Base-by-base conservation (phyloP, 108 stramenopile species). In the Fragilaria radians region DNA sequence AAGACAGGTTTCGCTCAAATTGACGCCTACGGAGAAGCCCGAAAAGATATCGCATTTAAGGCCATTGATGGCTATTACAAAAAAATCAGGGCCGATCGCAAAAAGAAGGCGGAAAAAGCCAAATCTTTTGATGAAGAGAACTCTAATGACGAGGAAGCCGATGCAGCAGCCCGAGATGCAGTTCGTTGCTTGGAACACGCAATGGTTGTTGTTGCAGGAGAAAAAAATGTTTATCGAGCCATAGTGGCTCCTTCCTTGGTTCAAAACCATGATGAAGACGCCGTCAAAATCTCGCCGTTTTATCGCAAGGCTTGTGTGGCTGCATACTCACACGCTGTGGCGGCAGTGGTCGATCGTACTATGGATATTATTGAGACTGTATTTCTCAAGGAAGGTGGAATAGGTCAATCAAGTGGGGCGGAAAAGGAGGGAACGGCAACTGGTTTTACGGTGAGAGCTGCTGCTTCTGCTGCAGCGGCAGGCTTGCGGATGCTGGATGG, bases 181-280 rank as follows among this genome's bases (percentile, higher is more conserved):
- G 90, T 88, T 17, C 72, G 90, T 17, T 92, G 90, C 50, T 73
- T 92, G 60, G 90, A 92, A 57, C 86, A 92, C 60, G 80, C 82
- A 36, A 88, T 91, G 90, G 81, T 88, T 24, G 79, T 92, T 4
- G 81, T 88, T 0, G 85, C 86, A 23, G 83, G 83, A 31, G 78
- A 79, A 68, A 79, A 79, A 66, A 74, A 77, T 54, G 80, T 88
- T n/a, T 86, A 83, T 62, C 76, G 90, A 22, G 78, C 85, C 48
- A 67, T 92, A 9, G 80, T 92, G 5, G 62, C 80, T 17, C 88
- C 88, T 1, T 72, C 78, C 3, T 48, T 77, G 48, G 62, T 62
- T 7, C 50, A 51, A 21, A 19, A 19, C 23, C 7, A 24, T 24
- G 74, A 80, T 54, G 79, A 80, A 26, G 66, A 67, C 23, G 66